Base-by-base conservation (phyloP, 1,284 basidiomycete genomes). In the Cutaneotrichosporon cyanovorans region DNA sequence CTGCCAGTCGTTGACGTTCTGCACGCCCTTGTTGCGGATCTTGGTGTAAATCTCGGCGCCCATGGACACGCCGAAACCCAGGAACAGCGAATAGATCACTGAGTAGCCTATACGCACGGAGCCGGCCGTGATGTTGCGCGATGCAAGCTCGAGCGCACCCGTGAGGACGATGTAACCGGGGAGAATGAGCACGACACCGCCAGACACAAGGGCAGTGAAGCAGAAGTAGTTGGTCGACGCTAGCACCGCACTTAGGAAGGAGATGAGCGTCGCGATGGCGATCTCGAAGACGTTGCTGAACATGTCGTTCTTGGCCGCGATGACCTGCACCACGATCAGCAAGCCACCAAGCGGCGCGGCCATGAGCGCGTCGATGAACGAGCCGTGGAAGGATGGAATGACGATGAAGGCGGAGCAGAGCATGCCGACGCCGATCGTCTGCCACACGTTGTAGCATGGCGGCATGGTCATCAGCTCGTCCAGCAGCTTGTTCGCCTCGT, bases 71-170 rank as follows among this genome's bases (percentile, higher is more conserved):
- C 87, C 87, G 61, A 90, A 90, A 1, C 85, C 85, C 16, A 88
- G 76, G 74, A 87, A 87, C 22, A 87, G 75, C 25, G 68, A 68
- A 58, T 72, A 72, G 40, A 69, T 64, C 50, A 71, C 67, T 48
- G 86, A 81, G 63, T 86, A 92, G 50, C 86, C 85, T 18, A 92
- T 75, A 33, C 87, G 79, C 32, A 92, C 88, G 18, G 85, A 83
- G n/a, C 87, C 86, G 0, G 85, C 78, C 16, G 87, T 80, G 59
- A 91, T 83, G 53, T 84, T 84, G 40, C 84, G 56, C 15, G 62
- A 63, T 60, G 80, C 81, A 28, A 92, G 74, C 67, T 93, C 91
- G 39, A 93, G 80, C 19, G 84, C 78, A 35, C 87, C 88, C 52
- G 77, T 81, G 10, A 88, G 75, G 14, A 89, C 84, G 57, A 88